Conservation (phyloP, 208 protist species). For the Herpetomonas samuelpessoai region DNA sequence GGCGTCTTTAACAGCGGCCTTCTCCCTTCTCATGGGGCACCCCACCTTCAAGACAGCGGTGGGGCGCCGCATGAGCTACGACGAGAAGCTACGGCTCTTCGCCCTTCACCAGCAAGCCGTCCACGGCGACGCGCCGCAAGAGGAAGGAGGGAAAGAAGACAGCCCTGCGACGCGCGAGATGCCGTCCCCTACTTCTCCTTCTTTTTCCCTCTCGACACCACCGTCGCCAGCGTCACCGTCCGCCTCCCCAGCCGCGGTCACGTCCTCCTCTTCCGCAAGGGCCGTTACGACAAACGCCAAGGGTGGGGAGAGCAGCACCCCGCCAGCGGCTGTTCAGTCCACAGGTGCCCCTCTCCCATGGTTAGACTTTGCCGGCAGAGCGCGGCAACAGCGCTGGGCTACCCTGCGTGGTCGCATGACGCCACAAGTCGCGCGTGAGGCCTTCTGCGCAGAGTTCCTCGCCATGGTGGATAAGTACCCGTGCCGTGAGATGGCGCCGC, state of each 20-base stretch:
- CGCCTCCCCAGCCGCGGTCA: neutral
- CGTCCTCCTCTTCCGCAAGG: neutral
- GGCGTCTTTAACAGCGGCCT: conserved; percentile 2
- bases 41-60: conserved; percentile 13
- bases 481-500: conserved; percentile 33
- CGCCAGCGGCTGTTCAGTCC: neutral
- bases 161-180: neutral
- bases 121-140: conserved; percentile 58
- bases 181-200: no score
- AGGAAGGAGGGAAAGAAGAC: neutral
- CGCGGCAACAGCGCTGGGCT: conserved; percentile 42
- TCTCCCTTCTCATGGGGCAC: conserved; percentile 34
- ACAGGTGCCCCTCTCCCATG: conserved; percentile 23
- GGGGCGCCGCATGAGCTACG: conserved; percentile 26
- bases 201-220: no score
- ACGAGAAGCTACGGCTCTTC: conserved; percentile 45
- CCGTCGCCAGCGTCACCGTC: no score
- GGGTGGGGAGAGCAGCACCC: neutral
- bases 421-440: conserved; percentile 53
- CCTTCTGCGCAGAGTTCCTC: conserved; percentile 71
- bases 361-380: conserved; percentile 60
- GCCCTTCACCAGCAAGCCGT: conserved; percentile 66
- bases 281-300: neutral
- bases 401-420: conserved; percentile 59
- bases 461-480: conserved; percentile 46